Evolutionary conservation across 2,329 filamentous ascomycete species (phyloP).

Genomic region (Stagonosporopsis vannaccii): DNA sequence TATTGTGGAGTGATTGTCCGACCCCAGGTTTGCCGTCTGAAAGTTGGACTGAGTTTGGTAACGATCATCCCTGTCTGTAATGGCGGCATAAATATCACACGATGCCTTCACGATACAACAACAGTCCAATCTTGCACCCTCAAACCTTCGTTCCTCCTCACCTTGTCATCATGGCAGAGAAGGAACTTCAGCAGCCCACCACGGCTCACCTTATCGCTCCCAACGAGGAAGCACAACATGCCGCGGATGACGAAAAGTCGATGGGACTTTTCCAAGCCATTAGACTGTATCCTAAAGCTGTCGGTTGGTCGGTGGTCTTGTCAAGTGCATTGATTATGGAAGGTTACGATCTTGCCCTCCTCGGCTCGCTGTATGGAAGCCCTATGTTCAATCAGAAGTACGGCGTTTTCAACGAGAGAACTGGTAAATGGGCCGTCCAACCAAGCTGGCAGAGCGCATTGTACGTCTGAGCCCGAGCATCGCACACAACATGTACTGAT

Average conservation of each 20-base stretch:
- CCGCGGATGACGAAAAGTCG: constrained; percentile 54
- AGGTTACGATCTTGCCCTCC: constrained; percentile 80
- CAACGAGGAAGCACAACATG: constrained; percentile 44
- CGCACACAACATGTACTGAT: neutral
- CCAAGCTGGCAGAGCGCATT: constrained; percentile 55
- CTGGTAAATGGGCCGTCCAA: constrained; percentile 49
- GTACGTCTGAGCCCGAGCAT: constrained; percentile 17
- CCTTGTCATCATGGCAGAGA: constrained; percentile 27
- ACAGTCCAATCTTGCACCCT: neutral
- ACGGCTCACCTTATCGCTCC: constrained; percentile 24
- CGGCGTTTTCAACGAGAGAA: constrained; percentile 46
- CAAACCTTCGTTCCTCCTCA: neutral
- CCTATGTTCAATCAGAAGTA: constrained; percentile 55
- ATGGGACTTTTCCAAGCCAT: constrained; percentile 74
- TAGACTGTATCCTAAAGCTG: constrained; percentile 82
- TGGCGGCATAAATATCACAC: constrained; percentile 23
- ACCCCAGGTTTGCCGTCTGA: constrained; percentile 12
- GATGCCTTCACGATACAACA: neutral
- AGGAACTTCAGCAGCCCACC: constrained; percentile 22
- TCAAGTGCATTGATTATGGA: constrained; percentile 90
- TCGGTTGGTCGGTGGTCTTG: constrained; percentile 81
- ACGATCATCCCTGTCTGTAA: constrained; percentile 25
- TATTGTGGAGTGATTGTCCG: constrained; percentile 23
- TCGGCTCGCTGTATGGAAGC: constrained; percentile 74
- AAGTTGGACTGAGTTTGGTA: constrained; percentile 4